A percentile compares a stretch with the other conserved stretches of the same genome.
phyloP scores from a whole-genome alignment of 495 filamentous ascomycete species.

The Podospora australis region DNA sequence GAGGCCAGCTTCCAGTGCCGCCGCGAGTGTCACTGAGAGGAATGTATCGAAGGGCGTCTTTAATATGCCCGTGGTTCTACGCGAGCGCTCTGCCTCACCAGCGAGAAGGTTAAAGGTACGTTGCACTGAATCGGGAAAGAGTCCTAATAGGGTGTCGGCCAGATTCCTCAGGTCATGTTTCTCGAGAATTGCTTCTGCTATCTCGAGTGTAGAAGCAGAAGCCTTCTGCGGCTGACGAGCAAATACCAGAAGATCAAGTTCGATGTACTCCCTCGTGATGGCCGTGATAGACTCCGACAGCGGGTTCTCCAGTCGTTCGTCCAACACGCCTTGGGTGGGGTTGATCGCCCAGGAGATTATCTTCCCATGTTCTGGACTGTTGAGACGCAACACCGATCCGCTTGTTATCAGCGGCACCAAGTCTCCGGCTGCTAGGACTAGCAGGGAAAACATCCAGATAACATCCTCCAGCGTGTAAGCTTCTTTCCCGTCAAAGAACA shows the following conservation, averaged over 20 bases:
- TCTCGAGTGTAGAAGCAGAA: neutral
- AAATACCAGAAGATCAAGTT: constrained; percentile 17
- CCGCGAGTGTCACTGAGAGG: neutral
- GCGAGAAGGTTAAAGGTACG: neutral
- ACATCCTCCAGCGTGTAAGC: constrained; percentile 9
- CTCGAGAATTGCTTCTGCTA: constrained; percentile 1
- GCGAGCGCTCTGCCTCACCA: neutral
- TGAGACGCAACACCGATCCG: constrained; percentile 5
- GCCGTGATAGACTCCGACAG: constrained; percentile 5
- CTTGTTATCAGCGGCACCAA: constrained; percentile 8
- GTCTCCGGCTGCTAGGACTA: constrained; percentile 16
- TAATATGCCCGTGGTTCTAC: too few relatives aligned
- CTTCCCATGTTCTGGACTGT: neutral
- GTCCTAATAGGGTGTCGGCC: neutral
- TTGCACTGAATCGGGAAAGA: neutral
- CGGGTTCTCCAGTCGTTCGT: neutral
- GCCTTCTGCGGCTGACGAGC: neutral
- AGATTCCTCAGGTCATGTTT: constrained; percentile 5
- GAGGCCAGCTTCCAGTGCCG: constrained; percentile 17
- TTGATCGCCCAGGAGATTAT: constrained; percentile 14
- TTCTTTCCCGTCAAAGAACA: constrained; percentile 12
- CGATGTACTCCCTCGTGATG: constrained; percentile 14
- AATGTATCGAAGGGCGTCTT: neutral
- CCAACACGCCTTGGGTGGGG: neutral
- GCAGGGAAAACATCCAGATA: constrained; percentile 14